Base-by-base conservation (phyloP, 2,329 filamentous ascomycete genomes). In the Colletotrichum sojae region DNA sequence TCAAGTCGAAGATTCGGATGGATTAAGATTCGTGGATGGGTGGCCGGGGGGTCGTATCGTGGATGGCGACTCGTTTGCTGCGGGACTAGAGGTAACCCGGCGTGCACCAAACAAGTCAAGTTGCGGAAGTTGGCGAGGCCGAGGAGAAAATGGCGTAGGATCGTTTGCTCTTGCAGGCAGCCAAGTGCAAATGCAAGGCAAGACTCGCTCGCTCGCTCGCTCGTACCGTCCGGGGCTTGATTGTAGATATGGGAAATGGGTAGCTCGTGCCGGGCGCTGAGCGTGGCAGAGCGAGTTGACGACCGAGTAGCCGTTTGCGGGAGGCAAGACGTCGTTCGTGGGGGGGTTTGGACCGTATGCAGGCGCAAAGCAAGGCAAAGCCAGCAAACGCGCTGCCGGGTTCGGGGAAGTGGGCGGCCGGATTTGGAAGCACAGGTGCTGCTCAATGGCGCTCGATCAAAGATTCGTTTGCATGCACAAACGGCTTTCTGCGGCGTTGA, bases 211-310 rank as follows among this genome's bases (percentile, higher is more conserved):
- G 31, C 31, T 36, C 31, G 31, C 31, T 36, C 31, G 31, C 31
- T 36, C 31, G 31, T 36, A 36, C 31, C 20, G 40, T 39, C 39
- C 43, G 62, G 62, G 62, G 43, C 55, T 45, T 36, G 22, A 16
- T 39, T n/a, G 48, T 66, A 66, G 48, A 65, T 69, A 66, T 66
- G 66, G 31, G 51, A 69, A 57, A 51, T 66, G 20, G 39, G 31
- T 12, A 20, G n/a, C 46, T 49, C 16, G 10, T 65, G 55, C n/a
- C 56, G 49, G 43, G 31, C 51, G 61, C 55, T 66, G 62, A 18
- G 48, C n/a, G 54, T 54, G 55, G 40, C 31, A 65, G 65, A 40
- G 61, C 39, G 66, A 36, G 16, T 22, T 18, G 13, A 46, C 61
- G 22, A 46, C 18, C 20, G 25, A 18, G 45, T 25, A 55, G 18